Evolutionary conservation across 2,329 filamentous ascomycete genomes (phyloP).

Genomic region (Chaetomiaceae sp.): DNA sequence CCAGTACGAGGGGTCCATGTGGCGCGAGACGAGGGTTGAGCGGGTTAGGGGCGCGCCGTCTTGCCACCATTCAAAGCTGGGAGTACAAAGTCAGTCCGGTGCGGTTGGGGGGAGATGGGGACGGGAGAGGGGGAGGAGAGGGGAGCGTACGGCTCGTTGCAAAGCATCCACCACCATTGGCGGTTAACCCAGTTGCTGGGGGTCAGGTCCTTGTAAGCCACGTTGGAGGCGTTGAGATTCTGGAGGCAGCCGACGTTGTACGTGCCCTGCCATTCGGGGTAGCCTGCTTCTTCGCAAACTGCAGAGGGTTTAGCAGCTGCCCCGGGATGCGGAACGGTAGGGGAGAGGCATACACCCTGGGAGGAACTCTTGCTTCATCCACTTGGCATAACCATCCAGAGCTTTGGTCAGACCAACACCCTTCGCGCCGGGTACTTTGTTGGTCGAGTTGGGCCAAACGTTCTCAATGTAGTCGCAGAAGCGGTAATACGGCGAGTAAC

Average conservation of each 20-base stretch:
- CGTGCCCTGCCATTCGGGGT: constrained; percentile 41
- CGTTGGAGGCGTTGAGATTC: constrained; percentile 43
- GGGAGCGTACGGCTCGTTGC: constrained; percentile 41
- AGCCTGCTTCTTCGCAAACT: constrained; percentile 38
- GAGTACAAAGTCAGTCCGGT: neutral
- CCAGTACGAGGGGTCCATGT: constrained; percentile 37
- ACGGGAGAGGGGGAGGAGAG: neutral
- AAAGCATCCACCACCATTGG: constrained; percentile 54
- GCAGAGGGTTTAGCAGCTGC: neutral
- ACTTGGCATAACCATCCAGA: constrained; percentile 49
- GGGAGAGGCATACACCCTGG: constrained; percentile 34
- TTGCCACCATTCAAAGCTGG: constrained; percentile 38
- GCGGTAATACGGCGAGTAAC: constrained; percentile 44
- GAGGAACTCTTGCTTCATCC: constrained; percentile 39
- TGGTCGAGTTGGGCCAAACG: constrained; percentile 39
- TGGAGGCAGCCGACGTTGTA: constrained; percentile 45
- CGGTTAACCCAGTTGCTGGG: constrained; percentile 42
- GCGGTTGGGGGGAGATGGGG: neutral
- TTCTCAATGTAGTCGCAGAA: constrained; percentile 50
- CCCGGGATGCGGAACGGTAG: no score
- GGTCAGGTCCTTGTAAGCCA: constrained; percentile 35
- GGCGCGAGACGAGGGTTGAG: constrained; percentile 40
- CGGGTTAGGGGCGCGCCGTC: constrained; percentile 42
- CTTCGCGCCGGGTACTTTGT: constrained; percentile 41
- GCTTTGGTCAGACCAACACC: constrained; percentile 51